phyloP scores from a whole-genome alignment of 2,329 filamentous ascomycete genomes.

The Pestalotiopsis sp. region DNA sequence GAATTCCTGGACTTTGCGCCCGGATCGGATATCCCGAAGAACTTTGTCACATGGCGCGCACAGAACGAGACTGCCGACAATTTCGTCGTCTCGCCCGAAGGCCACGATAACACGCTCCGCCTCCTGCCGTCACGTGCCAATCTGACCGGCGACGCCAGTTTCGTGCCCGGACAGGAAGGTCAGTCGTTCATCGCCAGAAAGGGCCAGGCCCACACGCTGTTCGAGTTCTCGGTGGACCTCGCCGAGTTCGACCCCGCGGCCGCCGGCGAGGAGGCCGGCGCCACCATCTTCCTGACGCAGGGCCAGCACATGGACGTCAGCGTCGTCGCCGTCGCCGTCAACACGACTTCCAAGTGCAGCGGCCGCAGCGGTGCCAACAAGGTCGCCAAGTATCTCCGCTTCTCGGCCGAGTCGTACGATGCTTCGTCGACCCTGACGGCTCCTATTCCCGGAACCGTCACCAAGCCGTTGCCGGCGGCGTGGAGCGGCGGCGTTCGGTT shows the following conservation, averaged over 20 bases:
- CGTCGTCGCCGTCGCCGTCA: slow-evolving; percentile 34
- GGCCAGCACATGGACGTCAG: slow-evolving; percentile 53
- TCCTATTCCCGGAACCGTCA: not conserved
- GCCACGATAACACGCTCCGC: slow-evolving; percentile 20
- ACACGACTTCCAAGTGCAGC: slow-evolving; percentile 14
- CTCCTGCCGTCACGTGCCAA: slow-evolving; percentile 29
- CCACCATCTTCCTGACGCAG: slow-evolving; percentile 54
- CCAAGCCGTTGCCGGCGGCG: not conserved
- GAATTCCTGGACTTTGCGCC: slow-evolving; percentile 24
- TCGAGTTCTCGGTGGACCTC: slow-evolving; percentile 47
- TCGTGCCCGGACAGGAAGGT: slow-evolving; percentile 39
- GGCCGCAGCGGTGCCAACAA: slow-evolving; percentile 13
- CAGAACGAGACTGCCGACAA: slow-evolving; percentile 22
- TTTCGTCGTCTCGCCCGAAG: slow-evolving; percentile 20
- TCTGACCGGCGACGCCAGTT: slow-evolving; percentile 22
- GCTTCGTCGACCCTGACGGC: not conserved
- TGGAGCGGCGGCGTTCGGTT: not conserved
- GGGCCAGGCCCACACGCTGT: slow-evolving; percentile 56
- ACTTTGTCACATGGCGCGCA: slow-evolving; percentile 35
- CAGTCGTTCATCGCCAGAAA: slow-evolving; percentile 53
- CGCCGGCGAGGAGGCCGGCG: slow-evolving; percentile 50
- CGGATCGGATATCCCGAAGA: slow-evolving; percentile 24
- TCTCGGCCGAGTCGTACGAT: not conserved
- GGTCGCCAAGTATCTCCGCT: not conserved
- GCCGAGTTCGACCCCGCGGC: slow-evolving; percentile 41